phyloP scores from a whole-genome alignment of 768 basidiomycete genomes.

The Boletus sp. region DNA sequence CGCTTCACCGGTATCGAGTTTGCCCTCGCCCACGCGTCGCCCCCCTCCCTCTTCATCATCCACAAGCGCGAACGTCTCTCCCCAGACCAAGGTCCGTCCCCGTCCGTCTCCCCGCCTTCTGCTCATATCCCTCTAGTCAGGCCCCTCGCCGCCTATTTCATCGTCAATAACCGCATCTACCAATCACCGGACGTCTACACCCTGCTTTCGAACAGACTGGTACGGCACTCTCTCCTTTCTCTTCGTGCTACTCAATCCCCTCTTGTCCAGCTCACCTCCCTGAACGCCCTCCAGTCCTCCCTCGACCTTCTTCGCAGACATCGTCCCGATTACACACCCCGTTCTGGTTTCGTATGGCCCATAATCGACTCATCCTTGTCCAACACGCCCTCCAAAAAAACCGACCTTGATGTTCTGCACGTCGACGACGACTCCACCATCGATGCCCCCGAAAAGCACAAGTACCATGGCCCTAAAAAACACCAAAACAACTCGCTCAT shows the following conservation, averaged over 20 bases:
- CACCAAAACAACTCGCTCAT: constrained; percentile 69
- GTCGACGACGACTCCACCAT: constrained; percentile 22
- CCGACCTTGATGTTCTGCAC: constrained; percentile 27
- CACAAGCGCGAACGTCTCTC: constrained; percentile 86
- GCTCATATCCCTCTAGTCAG: constrained; percentile 46
- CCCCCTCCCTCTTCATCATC: constrained; percentile 83
- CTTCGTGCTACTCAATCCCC: neutral
- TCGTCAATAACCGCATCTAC: constrained; percentile 87
- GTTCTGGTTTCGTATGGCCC: constrained; percentile 84
- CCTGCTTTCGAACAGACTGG: constrained; percentile 80
- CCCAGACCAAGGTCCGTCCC: constrained; percentile 71
- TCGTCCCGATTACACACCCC: constrained; percentile 80
- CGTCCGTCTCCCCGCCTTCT: neutral
- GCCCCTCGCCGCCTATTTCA: constrained; percentile 81
- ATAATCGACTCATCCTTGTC: constrained; percentile 56
- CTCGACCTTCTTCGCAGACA: constrained; percentile 70
- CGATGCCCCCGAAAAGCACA: constrained; percentile 22
- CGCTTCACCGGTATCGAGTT: constrained; percentile 89
- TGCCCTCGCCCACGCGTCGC: constrained; percentile 74
- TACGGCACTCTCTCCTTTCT: constrained; percentile 33
- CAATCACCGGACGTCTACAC: constrained; percentile 85
- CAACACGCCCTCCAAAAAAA: constrained; percentile 43
- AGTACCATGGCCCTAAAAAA: constrained; percentile 42
- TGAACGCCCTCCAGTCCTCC: constrained; percentile 72
- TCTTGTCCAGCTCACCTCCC: constrained; percentile 55